These are phyloP conservation scores for Saturnispora silvae DNA, from an alignment of 805 yeast species.

Conservation along the genomic window DNA sequence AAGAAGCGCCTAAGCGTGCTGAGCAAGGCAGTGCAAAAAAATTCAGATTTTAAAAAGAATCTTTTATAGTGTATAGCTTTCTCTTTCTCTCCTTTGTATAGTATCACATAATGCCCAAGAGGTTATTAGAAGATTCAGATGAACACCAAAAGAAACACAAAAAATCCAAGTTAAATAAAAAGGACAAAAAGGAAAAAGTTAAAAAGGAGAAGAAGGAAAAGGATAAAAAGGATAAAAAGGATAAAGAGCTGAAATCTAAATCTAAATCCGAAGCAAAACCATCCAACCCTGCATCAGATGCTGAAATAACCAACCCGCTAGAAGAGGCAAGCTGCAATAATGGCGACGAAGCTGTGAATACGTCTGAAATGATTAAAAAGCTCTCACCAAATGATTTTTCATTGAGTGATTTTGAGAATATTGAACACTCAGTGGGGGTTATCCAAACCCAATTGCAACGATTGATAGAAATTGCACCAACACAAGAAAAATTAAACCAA, in stretches of 20 bases:
- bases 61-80: too few relatives aligned
- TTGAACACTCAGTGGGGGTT: slow-evolving; percentile 45
- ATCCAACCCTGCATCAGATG: not conserved
- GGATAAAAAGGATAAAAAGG: not conserved
- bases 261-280: slow-evolving; percentile 1
- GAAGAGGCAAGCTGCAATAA: too few relatives aligned
- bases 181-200: not conserved
- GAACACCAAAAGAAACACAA: not conserved
- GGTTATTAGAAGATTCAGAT: not conserved
- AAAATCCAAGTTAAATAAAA: not conserved
- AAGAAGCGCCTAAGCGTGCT: not conserved
- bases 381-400: slow-evolving; percentile 4
- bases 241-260: slow-evolving; percentile 3
- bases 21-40: slow-evolving; percentile 4
- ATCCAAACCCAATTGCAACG: slow-evolving; percentile 42
- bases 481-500: slow-evolving; percentile 30
- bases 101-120: not conserved
- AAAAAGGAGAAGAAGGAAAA: not conserved
- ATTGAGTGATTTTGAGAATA: slow-evolving; percentile 10
- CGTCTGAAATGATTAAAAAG: not conserved
- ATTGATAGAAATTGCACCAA: slow-evolving; percentile 49
- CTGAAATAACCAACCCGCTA: not conserved
- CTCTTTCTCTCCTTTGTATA: not conserved
- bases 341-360: too few relatives aligned
- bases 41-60: slow-evolving; percentile 6